These are phyloP conservation scores for Rhizoclosmatium globosum DNA, from an alignment of 192 early-diverging fungal species.

Conservation along the genomic window DNA sequence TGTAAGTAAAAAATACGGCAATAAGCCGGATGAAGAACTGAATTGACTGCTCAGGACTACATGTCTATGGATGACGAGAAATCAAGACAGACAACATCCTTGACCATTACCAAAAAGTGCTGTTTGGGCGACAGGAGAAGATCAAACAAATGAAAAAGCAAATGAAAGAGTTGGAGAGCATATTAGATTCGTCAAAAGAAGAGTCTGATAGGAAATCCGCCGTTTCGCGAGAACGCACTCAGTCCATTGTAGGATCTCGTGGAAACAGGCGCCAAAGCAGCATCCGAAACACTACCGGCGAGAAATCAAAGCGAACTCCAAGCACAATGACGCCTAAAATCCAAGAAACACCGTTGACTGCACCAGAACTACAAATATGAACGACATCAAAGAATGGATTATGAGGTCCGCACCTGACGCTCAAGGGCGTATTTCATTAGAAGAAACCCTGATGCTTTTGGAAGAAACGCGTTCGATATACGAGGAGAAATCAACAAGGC, in stretches of 20 bases:
- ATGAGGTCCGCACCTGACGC: not conserved
- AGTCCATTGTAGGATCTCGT: not conserved
- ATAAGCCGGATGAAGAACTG: too few species aligned
- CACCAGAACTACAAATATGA: not conserved
- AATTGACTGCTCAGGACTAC: slow-evolving; percentile 22
- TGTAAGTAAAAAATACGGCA: not conserved
- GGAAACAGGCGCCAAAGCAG: not conserved
- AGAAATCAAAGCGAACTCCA: not conserved
- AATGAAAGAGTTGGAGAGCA: slow-evolving; percentile 11
- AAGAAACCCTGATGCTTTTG: slow-evolving; percentile 19
- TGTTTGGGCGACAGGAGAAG: slow-evolving; percentile 13
- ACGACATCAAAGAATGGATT: slow-evolving; percentile 31
- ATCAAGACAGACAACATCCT: slow-evolving; percentile 37
- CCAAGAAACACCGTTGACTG: not conserved
- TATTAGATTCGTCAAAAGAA: not conserved
- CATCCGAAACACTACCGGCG: not conserved
- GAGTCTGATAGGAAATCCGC: not conserved
- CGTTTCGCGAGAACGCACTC: not conserved
- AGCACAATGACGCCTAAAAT: not conserved
- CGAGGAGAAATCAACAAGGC: slow-evolving; percentile 5
- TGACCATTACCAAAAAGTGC: slow-evolving; percentile 32
- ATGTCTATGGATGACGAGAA: slow-evolving; percentile 34
- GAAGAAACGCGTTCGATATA: not conserved
- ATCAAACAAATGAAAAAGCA: slow-evolving; percentile 17
- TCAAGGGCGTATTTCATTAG: slow-evolving; percentile 14